A percentile compares a stretch with the other conserved stretches of the same genome.
phyloP scores from a whole-genome alignment of 129 eudicot species.

The Scalesia atractyloides region DNA sequence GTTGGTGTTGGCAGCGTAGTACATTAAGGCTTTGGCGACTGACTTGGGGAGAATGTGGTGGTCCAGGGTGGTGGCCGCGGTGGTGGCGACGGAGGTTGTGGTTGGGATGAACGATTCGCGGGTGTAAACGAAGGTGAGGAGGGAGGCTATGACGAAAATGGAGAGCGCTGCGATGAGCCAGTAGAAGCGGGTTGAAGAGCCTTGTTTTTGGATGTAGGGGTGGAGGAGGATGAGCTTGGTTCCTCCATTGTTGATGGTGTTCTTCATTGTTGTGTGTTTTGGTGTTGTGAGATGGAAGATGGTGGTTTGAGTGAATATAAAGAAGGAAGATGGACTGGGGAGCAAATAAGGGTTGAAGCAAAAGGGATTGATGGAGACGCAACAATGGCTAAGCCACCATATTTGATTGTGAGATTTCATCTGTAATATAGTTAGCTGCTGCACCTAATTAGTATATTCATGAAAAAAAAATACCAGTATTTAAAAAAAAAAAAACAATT shows the following conservation, averaged over 20 bases:
- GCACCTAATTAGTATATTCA: no score
- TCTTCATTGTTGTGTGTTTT: constrained; percentile 50
- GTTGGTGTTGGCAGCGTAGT: constrained; percentile 72
- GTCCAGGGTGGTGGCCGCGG: constrained; percentile 20
- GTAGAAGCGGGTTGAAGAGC: constrained; percentile 58
- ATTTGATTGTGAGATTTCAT: constrained; percentile 39
- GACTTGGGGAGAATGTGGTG: constrained; percentile 51
- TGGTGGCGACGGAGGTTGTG: constrained; percentile 24
- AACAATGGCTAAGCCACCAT: constrained; percentile 30
- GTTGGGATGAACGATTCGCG: constrained; percentile 49
- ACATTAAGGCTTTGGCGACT: constrained; percentile 61
- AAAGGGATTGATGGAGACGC: constrained; percentile 40
- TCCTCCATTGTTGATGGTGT: constrained; percentile 53
- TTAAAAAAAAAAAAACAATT: no score
- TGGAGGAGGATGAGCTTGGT: constrained; percentile 92
- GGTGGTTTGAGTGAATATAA: constrained; percentile 31
- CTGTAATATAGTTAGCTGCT: constrained; percentile 6
- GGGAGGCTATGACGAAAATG: constrained; percentile 64
- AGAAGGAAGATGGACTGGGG: constrained; percentile 25
- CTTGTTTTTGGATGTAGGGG: constrained; percentile 92
- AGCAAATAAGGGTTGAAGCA: constrained; percentile 48
- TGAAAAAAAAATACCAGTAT: no score
- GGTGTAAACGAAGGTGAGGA: constrained; percentile 74
- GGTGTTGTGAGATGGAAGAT: background rate
- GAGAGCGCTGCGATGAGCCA: constrained; percentile 72